A percentile compares a stretch with the other conserved stretches of the same genome.
Conservation (phyloP, 257 asterid genomes). For the Orobanche coerulescens region DNA sequence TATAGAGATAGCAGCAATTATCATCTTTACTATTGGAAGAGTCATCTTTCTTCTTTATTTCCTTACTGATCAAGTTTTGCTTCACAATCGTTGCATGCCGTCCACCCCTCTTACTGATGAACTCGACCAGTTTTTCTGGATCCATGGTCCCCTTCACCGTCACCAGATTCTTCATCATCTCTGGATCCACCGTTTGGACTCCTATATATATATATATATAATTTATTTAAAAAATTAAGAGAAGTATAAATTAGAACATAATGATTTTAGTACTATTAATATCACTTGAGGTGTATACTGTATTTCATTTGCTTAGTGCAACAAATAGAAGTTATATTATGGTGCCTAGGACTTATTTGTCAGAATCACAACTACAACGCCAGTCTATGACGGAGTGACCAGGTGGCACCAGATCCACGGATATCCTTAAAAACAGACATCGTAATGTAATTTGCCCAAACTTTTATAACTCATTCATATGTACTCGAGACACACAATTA, state of each 20-base stretch:
- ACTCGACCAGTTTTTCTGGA: conserved; percentile 43
- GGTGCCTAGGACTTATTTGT: too few relatives aligned
- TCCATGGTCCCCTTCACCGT: conserved; percentile 65
- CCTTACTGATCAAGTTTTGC: conserved; percentile 1
- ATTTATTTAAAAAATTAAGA: too few relatives aligned
- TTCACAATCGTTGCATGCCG: conserved; percentile 43
- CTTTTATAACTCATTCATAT: too few relatives aligned
- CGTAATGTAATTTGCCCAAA: neutral
- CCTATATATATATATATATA: conserved; percentile 27
- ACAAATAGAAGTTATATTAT: too few relatives aligned
- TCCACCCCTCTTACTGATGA: conserved; percentile 41
- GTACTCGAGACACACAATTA: neutral
- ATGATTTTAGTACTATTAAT: too few relatives aligned
- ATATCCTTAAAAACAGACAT: too few relatives aligned
- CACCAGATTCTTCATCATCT: conserved; percentile 44
- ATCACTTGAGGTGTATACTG: too few relatives aligned
- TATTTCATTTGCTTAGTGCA: too few relatives aligned
- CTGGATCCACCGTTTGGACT: conserved; percentile 50
- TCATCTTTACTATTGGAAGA: neutral
- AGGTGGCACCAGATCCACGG: too few relatives aligned
- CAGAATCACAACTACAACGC: too few relatives aligned
- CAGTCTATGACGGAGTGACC: too few relatives aligned
- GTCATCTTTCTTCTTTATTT: neutral
- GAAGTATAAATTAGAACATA: too few relatives aligned
- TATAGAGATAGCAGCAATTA: conserved; percentile 3